A percentile compares a stretch with the other conserved stretches of the same genome.
These are phyloP conservation scores for Lenwebbia sp. DNA, from an alignment of 345 rosid genomes.

Conservation along the genomic window DNA sequence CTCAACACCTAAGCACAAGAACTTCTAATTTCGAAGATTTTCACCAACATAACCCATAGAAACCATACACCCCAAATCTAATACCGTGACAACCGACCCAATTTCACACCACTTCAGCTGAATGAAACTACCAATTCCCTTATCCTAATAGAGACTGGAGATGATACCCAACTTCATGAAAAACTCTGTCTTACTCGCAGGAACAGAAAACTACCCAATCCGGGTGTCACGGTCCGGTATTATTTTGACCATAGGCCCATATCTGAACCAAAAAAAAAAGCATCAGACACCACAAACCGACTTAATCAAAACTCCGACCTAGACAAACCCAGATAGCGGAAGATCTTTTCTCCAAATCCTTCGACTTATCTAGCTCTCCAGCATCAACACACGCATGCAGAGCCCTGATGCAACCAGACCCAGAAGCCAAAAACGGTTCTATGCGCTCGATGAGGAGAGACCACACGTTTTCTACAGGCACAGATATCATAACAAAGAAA, in stretches of 20 bases:
- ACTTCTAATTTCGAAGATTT: conserved; percentile 3
- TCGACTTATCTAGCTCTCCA: neutral
- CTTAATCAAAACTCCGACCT: neutral
- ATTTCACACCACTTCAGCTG: neutral
- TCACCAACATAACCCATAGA: neutral
- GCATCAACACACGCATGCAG: neutral
- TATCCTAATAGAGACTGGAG: neutral
- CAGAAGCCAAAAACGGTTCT: neutral
- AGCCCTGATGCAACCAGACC: neutral
- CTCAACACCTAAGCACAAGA: neutral
- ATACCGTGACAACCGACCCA: neutral
- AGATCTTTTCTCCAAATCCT: neutral
- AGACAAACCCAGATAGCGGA: neutral
- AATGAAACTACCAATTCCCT: neutral
- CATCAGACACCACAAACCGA: neutral
- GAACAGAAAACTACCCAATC: neutral
- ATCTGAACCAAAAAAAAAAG: neutral
- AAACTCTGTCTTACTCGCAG: neutral
- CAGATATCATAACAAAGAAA: neutral
- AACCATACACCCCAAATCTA: neutral
- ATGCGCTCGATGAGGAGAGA: neutral
- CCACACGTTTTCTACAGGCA: neutral
- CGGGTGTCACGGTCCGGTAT: neutral
- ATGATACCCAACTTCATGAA: neutral
- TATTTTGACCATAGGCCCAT: neutral